Base-by-base conservation (phyloP, 2,329 filamentous ascomycete genomes). In the Alternaria panax region DNA sequence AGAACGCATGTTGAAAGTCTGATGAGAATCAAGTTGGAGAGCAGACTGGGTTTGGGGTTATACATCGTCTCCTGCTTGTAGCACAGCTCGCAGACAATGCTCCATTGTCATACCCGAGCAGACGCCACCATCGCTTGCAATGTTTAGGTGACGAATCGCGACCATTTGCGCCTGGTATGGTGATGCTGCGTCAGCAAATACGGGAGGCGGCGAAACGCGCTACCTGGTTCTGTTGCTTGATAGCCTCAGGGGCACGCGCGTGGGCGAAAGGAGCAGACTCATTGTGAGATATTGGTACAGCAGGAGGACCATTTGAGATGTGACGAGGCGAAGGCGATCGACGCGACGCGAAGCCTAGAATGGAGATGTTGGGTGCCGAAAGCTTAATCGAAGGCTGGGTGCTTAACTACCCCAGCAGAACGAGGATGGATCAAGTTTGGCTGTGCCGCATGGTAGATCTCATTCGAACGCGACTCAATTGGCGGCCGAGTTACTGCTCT, bases 1-100 rank as follows among this genome's bases (percentile, higher is more conserved):
- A 28, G 67, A 63, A 54, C 60, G 68, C 68, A 72, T 72, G 18
- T 43, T 61, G 54, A 50, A n/a, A n/a, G 42, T 41, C 20, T 34
- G 28, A 22, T 16, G 28, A 24, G 28, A 22, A 9, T 16, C 14
- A 16, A 24, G 12, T 22, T 22, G 38, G 20, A 32, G 7, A 47
- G 8, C 3, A 3, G 18, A 34, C 1, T 5, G 2, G 32, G 32
- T 22, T 12, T 38, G 30, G 42, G 41, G 36, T 41, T 48, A 36
- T 20, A 48, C 22, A 41, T 24, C 12, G 41, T 30, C 40, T 2
- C 4, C 42, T 47, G n/a, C 20, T 28, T 38, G 25, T 30, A 18
- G 18, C 50, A 32, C 36, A 43, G 41, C 22, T 27, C 51, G 25
- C 22, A 38, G 30, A 48, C 42, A 32, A 55, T 40, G 41, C 22